Evolutionary conservation across 768 basidiomycete species (phyloP).

Genomic region (Gautieria morchelliformis): DNA sequence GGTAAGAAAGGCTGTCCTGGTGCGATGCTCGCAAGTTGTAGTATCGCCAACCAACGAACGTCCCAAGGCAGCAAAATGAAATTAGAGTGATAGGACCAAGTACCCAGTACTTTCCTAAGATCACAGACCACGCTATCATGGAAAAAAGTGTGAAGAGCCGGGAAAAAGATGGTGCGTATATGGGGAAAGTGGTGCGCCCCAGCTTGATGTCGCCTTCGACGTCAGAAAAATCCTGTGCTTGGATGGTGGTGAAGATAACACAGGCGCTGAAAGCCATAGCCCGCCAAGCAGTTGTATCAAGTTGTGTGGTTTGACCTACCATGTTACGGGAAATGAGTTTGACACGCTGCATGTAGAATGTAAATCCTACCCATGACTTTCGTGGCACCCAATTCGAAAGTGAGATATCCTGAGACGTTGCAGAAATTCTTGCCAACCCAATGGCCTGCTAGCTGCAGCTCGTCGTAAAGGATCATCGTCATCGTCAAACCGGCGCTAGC

Average conservation of each 20-base stretch:
- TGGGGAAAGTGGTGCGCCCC: conserved; percentile 17
- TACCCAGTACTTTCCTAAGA: conserved; percentile 14
- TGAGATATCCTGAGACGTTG: conserved; percentile 14
- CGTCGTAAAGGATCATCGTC: conserved; percentile 5
- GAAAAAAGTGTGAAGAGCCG: conserved; percentile 14
- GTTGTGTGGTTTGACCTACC: conserved; percentile 2
- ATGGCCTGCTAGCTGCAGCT: conserved; percentile 1
- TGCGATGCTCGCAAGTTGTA: conserved; percentile 12
- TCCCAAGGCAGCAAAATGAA: conserved; percentile 7
- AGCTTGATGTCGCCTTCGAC: conserved; percentile 15
- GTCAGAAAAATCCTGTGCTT: conserved; percentile 19
- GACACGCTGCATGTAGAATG: conserved; percentile 8
- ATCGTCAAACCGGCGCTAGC: background rate
- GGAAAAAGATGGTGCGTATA: conserved; percentile 14
- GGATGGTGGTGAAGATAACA: conserved; percentile 18
- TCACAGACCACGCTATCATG: conserved; percentile 15
- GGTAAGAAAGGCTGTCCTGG: conserved; percentile 14
- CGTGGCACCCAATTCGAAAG: conserved; percentile 17
- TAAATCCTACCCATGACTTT: conserved; percentile 6
- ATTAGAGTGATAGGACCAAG: conserved; percentile 8
- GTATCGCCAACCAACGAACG: conserved; percentile 14
- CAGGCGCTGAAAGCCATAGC: conserved; percentile 14
- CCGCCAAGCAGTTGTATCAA: conserved; percentile 13
- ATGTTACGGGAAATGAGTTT: background rate
- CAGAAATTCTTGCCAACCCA: conserved; percentile 16